Percentiles rank a stretch among this genome's conserved stretches.
phyloP scores from a whole-genome alignment of 139 green algal species.

The Ulvella scutata region DNA sequence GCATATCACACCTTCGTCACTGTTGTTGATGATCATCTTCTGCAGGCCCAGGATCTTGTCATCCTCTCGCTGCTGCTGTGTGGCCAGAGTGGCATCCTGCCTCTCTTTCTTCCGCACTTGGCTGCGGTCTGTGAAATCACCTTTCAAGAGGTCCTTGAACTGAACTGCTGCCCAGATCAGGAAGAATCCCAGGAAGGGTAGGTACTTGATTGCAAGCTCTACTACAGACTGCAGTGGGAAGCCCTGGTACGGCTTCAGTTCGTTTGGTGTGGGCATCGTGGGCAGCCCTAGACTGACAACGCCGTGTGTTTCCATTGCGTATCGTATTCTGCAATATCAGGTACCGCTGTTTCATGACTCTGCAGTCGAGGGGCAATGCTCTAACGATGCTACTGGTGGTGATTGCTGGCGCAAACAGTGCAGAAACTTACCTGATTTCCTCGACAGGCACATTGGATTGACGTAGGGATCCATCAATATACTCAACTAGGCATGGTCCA shows the following conservation, averaged over 20 bases:
- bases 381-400: too few relatives aligned
- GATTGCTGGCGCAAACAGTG: too few relatives aligned
- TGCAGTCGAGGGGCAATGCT: too few relatives aligned
- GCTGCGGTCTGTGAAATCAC: background rate
- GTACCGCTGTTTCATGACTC: too few relatives aligned
- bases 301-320: background rate
- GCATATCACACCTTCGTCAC: background rate
- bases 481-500: background rate
- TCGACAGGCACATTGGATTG: background rate
- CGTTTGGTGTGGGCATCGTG: background rate
- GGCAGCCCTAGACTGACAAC: background rate
- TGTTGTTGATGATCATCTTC: background rate
- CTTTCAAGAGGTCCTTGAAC: background rate
- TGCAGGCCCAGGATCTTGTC: background rate
- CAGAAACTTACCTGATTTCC: background rate
- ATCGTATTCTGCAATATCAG: background rate
- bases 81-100: background rate
- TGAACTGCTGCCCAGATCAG: background rate
- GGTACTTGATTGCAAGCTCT: background rate
- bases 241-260: background rate
- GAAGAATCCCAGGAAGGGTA: background rate
- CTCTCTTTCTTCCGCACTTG: conserved; percentile 2
- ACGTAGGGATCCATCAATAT: background rate
- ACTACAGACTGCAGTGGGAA: background rate
- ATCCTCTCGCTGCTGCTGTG: background rate